Conservation (phyloP, 1,284 basidiomycete species). For the Ustilago curta region DNA sequence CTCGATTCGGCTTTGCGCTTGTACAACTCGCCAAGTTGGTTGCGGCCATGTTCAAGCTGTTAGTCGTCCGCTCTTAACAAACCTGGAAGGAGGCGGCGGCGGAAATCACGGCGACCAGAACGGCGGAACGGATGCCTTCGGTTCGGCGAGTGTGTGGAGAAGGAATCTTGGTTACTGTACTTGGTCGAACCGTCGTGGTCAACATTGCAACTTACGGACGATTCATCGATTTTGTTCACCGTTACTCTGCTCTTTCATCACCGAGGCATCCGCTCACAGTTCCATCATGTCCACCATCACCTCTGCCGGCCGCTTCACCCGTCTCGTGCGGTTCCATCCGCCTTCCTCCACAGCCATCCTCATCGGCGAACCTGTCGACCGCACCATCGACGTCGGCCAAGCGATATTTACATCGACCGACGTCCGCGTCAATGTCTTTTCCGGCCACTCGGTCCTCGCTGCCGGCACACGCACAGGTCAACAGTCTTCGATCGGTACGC, state of each 20-base stretch:
- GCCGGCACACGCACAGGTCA: conserved; percentile 76
- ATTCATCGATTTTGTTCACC: not conserved
- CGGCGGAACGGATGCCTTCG: too few species aligned
- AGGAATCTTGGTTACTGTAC: too few species aligned
- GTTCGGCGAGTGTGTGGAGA: too few species aligned
- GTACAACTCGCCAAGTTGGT: too few species aligned
- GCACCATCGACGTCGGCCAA: conserved; percentile 75
- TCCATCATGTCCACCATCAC: conserved; percentile 9
- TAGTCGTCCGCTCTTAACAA: too few species aligned
- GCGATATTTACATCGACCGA: conserved; percentile 71
- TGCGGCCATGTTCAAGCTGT: too few species aligned
- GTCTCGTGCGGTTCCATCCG: conserved; percentile 84
- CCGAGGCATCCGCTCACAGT: not conserved
- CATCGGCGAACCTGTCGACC: conserved; percentile 80
- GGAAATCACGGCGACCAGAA: too few species aligned
- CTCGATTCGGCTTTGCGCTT: too few species aligned
- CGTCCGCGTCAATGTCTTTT: conserved; percentile 78
- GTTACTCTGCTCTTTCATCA: too few species aligned
- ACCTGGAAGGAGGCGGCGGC: too few species aligned
- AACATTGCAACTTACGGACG: too few species aligned
- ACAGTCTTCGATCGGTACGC: conserved; percentile 77
- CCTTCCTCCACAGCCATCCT: conserved; percentile 75
- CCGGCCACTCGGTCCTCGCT: conserved; percentile 76
- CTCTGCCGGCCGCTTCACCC: conserved; percentile 68
- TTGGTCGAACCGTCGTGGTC: too few species aligned